Base-by-base conservation (phyloP, 208 protist genomes). In the Spongospora subterranea region DNA sequence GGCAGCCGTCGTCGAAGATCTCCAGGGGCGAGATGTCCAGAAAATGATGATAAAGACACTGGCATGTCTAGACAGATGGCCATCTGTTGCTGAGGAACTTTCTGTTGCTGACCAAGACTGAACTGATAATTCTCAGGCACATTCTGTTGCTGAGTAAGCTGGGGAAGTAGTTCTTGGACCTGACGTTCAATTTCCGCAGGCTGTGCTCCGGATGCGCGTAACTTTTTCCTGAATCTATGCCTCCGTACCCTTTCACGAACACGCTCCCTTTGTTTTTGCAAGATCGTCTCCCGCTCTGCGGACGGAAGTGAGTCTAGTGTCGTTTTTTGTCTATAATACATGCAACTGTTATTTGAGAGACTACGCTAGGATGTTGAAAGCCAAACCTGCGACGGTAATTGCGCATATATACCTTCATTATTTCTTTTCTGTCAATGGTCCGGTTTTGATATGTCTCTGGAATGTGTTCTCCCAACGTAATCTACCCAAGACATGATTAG, bases 371-470 rank as follows among this genome's bases (percentile, higher is more conserved):
- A n/a, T n/a, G n/a, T n/a, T 60, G 13, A 24, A 24, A 60, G 6
- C 6, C 13, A 60, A 60, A 60, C 50, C 50, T 35, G 71, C 71
- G 71, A 13, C 71, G 71, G 35, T 82, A 82, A 17, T 82, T 43
- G 6, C 71, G 71, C 71, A 82, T 82, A 43, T 82, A 82, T n/a
- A 82, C n/a, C 71, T 82, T 82, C 71, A 82, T 82, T 43, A n/a
- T 82, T 35, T 82, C 71, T n/a, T 82, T 82, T 39, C 71, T 6
- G n/a, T 35, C 40, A n/a, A 82, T 20, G 17, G 6, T 82, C 35
- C n/a, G 17, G 35, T 82, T n/a, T 60, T n/a, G n/a, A n/a, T n/a
- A n/a, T n/a, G n/a, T n/a, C n/a, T n/a, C n/a, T n/a, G n/a, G n/a
- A n/a, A n/a, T n/a, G n/a, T n/a, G n/a, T n/a, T n/a, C n/a, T n/a